phyloP scores from a whole-genome alignment of 768 basidiomycete species.

The Russula foetens region DNA sequence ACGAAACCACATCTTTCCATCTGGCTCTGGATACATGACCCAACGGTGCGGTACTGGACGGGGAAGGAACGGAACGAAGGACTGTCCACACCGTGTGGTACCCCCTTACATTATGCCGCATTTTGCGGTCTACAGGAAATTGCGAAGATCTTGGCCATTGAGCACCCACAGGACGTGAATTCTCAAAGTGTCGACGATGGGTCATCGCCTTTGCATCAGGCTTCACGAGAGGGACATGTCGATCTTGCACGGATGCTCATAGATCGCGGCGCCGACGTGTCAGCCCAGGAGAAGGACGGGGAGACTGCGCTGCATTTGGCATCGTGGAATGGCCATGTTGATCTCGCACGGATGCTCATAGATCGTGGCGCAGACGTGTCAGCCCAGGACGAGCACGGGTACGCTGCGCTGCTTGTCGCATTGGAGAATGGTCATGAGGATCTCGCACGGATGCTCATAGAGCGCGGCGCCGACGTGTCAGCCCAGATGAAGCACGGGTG shows the following conservation, averaged over 20 bases:
- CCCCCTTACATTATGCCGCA: not conserved
- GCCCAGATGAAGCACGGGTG: not conserved
- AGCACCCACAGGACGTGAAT: not conserved
- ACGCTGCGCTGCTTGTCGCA: not conserved
- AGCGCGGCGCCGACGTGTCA: not conserved
- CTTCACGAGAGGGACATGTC: not conserved
- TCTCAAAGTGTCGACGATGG: not conserved
- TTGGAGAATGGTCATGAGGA: not conserved
- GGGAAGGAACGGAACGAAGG: rapidly evolving
- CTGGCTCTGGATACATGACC: not conserved
- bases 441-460: not conserved
- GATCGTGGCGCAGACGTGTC: too few species aligned
- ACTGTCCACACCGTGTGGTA: not conserved
- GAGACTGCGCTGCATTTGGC: not conserved
- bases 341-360: too few species aligned
- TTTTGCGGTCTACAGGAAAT: not conserved
- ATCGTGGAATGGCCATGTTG: too few species aligned
- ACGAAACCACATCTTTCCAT: not conserved
- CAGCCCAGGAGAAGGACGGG: not conserved
- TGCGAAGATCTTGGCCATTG: not conserved
- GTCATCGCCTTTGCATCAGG: not conserved
- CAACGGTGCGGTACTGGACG: too few species aligned
- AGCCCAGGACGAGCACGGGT: too few species aligned
- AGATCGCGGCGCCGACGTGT: not conserved
- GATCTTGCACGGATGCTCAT: not conserved